Evolutionary conservation across 2,329 filamentous ascomycete genomes (phyloP).

Genomic region (Pyrenochaeta sp.): DNA sequence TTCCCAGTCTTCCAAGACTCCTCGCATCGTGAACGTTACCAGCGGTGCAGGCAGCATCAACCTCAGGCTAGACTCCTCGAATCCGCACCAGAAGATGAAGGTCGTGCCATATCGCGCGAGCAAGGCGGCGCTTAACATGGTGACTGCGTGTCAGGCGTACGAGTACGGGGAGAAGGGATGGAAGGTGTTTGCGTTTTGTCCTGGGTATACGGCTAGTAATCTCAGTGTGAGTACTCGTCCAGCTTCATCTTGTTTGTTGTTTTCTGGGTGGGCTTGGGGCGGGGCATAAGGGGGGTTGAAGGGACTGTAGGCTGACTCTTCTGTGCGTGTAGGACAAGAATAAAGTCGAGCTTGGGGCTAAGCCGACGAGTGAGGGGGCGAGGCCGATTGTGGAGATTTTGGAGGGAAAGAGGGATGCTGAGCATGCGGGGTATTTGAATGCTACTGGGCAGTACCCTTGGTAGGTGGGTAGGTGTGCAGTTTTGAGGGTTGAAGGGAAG

Average conservation of each 20-base stretch:
- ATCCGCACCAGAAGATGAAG: slow-evolving; percentile 26
- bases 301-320: background rate
- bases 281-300: too few species aligned
- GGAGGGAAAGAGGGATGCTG: slow-evolving; percentile 44
- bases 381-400: slow-evolving; percentile 46
- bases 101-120: slow-evolving; percentile 39
- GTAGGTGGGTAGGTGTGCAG: slow-evolving; percentile 6
- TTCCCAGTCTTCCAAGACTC: slow-evolving; percentile 17
- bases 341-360: slow-evolving; percentile 44
- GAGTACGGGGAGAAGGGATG: slow-evolving; percentile 37
- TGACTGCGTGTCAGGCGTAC: slow-evolving; percentile 40
- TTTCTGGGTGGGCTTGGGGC: too few species aligned
- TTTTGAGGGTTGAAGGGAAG: background rate
- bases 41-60: slow-evolving; percentile 42
- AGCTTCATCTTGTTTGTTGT: too few species aligned
- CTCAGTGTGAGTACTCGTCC: slow-evolving; percentile 16
- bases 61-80: slow-evolving; percentile 27
- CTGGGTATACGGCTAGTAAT: slow-evolving; percentile 45
- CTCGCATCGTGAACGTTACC: slow-evolving; percentile 44
- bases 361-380: slow-evolving; percentile 38
- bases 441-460: slow-evolving; percentile 21
- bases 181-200: slow-evolving; percentile 48
- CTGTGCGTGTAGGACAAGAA: slow-evolving; percentile 20
- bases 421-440: slow-evolving; percentile 31
- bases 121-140: slow-evolving; percentile 51